A percentile compares a stretch with the other conserved stretches of the same genome.
Evolutionary conservation across 345 rosid species (phyloP).

Genomic region (Lumnitzera racemosa): DNA sequence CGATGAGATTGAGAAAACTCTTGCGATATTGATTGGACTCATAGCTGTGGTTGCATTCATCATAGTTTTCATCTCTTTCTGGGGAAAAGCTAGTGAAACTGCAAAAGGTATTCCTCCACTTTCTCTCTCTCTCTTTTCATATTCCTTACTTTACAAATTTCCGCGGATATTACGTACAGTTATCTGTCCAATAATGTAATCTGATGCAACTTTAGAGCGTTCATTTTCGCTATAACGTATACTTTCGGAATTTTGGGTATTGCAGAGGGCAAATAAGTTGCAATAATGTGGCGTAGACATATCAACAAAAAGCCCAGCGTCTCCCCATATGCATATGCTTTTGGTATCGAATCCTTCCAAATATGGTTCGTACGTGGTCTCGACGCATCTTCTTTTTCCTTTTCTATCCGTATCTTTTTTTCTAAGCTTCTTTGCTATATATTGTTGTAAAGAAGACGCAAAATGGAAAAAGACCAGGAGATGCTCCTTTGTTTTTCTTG

Average conservation of each 20-base stretch:
- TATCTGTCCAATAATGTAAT: no score
- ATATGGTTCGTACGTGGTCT: background rate
- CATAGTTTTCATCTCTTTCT: slow-evolving; percentile 60
- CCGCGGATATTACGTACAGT: no score
- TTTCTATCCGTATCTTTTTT: background rate
- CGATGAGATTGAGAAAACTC: slow-evolving; percentile 81
- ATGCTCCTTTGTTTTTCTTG: no score
- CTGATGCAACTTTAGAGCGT: no score
- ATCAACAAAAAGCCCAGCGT: background rate
- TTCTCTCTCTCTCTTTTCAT: background rate
- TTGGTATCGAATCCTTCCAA: background rate
- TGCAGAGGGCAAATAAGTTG: slow-evolving; percentile 5
- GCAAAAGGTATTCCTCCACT: slow-evolving; percentile 41
- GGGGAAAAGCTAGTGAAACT: slow-evolving; percentile 46
- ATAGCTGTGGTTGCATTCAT: slow-evolving; percentile 79
- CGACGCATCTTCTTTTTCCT: background rate
- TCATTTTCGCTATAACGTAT: no score
- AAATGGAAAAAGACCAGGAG: background rate
- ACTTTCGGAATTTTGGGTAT: background rate
- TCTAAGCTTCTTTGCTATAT: background rate
- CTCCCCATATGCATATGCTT: background rate
- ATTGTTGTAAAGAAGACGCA: slow-evolving; percentile 1
- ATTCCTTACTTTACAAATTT: background rate
- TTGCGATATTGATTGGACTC: slow-evolving; percentile 79
- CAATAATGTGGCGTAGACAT: background rate